Evolutionary conservation across 73 alveolate species (phyloP).

Genomic region (Paramecium tetraurelia): DNA sequence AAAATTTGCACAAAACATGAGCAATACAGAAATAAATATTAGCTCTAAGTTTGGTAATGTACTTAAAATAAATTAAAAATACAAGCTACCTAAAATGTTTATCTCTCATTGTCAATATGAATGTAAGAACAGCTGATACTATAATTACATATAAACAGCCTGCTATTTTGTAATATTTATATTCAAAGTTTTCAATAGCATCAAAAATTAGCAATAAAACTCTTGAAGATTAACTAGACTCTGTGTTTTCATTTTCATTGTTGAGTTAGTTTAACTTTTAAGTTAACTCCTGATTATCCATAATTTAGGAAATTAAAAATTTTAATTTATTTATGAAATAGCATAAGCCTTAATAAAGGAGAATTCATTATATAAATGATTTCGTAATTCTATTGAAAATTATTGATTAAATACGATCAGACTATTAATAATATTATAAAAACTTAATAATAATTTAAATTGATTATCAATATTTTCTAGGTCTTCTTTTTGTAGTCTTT

Average conservation of each 20-base stretch:
- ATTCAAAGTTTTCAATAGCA: constrained; percentile 45
- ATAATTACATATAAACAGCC: neutral
- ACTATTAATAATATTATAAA: neutral
- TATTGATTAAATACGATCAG: neutral
- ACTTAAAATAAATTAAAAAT: neutral
- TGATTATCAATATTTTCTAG: constrained; percentile 12
- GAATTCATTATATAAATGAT: neutral
- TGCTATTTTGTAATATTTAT: constrained; percentile 9
- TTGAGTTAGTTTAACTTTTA: neutral
- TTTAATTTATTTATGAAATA: neutral
- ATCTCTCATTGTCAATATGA: constrained; percentile 7
- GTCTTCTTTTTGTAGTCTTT: neutral
- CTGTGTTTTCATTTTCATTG: neutral
- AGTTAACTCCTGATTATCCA: neutral
- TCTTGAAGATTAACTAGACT: neutral
- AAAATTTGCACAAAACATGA: constrained; percentile 5
- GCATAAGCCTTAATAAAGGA: neutral
- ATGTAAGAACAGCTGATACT: neutral
- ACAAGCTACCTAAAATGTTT: neutral
- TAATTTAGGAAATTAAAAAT: neutral
- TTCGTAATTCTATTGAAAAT: neutral
- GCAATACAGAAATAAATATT: neutral
- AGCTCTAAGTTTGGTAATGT: neutral
- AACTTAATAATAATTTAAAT: neutral
- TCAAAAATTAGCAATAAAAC: neutral